These are phyloP conservation scores for Colletotrichum scovillei DNA, from an alignment of 2,329 filamentous ascomycete genomes.

Conservation along the genomic window DNA sequence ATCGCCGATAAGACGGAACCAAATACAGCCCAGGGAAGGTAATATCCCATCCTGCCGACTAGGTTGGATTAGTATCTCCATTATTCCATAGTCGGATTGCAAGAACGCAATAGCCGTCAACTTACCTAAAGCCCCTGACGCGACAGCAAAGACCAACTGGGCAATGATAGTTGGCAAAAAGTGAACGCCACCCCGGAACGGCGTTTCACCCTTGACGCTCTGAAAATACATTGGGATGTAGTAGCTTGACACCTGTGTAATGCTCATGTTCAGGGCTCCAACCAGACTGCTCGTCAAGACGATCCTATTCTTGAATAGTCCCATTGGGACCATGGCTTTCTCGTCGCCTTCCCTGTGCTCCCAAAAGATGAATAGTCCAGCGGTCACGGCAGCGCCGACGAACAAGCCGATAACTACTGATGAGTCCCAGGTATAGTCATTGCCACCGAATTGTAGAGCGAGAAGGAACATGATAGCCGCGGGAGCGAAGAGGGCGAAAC, in stretches of 20 bases:
- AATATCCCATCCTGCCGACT: constrained; percentile 44
- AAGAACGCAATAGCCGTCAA: neutral
- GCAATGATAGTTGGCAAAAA: constrained; percentile 54
- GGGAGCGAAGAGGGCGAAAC: constrained; percentile 56
- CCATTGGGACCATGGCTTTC: constrained; percentile 59
- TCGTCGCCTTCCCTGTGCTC: constrained; percentile 55
- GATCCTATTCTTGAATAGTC: constrained; percentile 54
- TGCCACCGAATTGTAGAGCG: constrained; percentile 57
- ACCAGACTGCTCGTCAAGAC: constrained; percentile 56
- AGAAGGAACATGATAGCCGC: constrained; percentile 55
- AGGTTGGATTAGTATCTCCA: neutral
- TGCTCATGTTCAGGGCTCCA: constrained; percentile 54
- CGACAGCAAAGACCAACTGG: constrained; percentile 49
- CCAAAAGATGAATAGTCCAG: constrained; percentile 53
- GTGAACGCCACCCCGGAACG: constrained; percentile 50
- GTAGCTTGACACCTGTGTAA: constrained; percentile 58
- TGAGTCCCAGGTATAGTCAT: constrained; percentile 52
- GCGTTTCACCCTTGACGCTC: constrained; percentile 53
- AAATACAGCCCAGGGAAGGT: constrained; percentile 41
- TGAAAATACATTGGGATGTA: constrained; percentile 66
- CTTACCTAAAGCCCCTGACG: constrained; percentile 47
- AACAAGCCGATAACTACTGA: constrained; percentile 53
- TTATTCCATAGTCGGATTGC: too few relatives aligned
- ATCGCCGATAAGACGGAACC: constrained; percentile 50
- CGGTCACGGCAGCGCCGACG: constrained; percentile 46